Conservation (phyloP, 768 basidiomycete species). For the Termitomyces sp. region DNA sequence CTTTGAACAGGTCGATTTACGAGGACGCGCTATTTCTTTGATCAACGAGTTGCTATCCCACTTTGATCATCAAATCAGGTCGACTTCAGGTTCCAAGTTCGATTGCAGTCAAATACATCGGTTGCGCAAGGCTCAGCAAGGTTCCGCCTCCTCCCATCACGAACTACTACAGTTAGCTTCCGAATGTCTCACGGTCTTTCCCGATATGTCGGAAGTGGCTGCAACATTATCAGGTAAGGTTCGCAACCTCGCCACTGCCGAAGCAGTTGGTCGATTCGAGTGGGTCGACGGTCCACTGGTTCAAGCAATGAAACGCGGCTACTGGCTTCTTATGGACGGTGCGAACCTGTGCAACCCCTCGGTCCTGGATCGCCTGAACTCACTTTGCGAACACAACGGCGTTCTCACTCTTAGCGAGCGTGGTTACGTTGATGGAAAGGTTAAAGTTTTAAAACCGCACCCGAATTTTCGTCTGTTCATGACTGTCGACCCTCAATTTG, state of each 20-base stretch:
- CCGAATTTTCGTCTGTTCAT: constrained; percentile 90
- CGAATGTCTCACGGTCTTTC: constrained; percentile 11
- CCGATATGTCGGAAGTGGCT: not conserved
- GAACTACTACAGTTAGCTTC: constrained; percentile 12
- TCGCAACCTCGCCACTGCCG: constrained; percentile 16
- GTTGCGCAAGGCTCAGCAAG: constrained; percentile 17
- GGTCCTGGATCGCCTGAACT: constrained; percentile 94
- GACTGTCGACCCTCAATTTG: constrained; percentile 85
- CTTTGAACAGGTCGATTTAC: constrained; percentile 84
- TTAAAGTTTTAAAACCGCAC: constrained; percentile 77
- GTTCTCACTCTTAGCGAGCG: constrained; percentile 83
- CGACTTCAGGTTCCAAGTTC: constrained; percentile 22
- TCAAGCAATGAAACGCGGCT: constrained; percentile 76
- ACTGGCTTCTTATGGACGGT: constrained; percentile 88
- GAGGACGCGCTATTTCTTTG: constrained; percentile 31
- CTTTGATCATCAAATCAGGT: constrained; percentile 33
- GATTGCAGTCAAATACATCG: constrained; percentile 15
- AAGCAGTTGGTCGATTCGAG: constrained; percentile 60
- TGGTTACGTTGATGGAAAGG: constrained; percentile 72
- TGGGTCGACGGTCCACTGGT: constrained; percentile 96
- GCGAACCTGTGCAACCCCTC: constrained; percentile 95
- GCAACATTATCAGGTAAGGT: constrained; percentile 17
- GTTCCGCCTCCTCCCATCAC: constrained; percentile 4
- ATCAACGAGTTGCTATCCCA: constrained; percentile 35
- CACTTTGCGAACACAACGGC: constrained; percentile 87